phyloP scores from a whole-genome alignment of 2,329 filamentous ascomycete species.

The Fusarium agapanthi region DNA sequence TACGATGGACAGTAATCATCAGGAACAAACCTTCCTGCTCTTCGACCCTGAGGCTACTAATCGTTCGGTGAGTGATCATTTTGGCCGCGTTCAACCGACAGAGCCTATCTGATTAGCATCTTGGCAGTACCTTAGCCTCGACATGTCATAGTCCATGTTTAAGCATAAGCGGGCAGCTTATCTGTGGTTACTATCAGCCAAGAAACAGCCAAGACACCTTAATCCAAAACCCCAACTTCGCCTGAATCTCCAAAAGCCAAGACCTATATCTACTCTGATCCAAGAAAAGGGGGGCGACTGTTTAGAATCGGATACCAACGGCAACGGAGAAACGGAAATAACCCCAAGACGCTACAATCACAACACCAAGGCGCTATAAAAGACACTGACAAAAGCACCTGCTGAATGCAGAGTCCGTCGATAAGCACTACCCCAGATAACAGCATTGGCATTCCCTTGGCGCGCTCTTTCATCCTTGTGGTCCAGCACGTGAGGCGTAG shows the following conservation, averaged over 20 bases:
- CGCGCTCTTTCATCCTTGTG: background rate
- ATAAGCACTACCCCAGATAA: slow-evolving; percentile 8
- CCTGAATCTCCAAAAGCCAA: background rate
- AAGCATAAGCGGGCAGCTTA: background rate
- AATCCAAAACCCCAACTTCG: background rate
- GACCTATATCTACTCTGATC: background rate
- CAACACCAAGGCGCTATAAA: background rate
- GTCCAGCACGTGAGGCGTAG: background rate
- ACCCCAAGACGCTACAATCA: background rate
- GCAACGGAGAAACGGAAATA: background rate
- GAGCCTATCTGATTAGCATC: background rate
- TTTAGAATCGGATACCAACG: background rate
- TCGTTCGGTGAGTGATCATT: accelerated
- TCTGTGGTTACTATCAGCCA: background rate
- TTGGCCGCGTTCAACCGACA: background rate
- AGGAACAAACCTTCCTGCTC: accelerated
- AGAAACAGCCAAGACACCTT: background rate
- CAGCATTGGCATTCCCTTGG: background rate
- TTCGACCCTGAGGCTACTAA: background rate
- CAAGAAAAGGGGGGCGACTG: background rate
- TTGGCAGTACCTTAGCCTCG: background rate
- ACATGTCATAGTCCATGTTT: background rate
- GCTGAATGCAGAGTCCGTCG: background rate
- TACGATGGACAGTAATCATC: too few relatives aligned
- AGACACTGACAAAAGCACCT: background rate